phyloP scores from a whole-genome alignment of 1,284 basidiomycete species.

The Waitea zeae region DNA sequence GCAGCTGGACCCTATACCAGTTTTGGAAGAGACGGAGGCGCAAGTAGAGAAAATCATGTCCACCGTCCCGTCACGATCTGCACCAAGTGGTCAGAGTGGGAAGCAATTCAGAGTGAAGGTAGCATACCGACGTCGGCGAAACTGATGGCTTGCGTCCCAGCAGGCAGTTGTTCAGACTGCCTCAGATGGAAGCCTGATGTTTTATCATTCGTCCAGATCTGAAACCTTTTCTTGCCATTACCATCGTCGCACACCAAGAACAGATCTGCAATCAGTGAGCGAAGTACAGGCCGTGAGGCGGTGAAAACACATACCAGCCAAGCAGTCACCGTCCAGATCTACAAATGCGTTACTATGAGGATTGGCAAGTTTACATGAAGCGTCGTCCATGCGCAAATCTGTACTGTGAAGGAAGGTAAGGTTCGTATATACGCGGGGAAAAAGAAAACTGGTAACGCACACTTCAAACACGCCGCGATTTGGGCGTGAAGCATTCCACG shows the following conservation, averaged over 20 bases:
- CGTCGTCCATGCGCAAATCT: constrained; percentile 40
- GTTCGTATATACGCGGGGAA: constrained; percentile 1
- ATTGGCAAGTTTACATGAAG: constrained; percentile 59
- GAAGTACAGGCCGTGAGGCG: not conserved
- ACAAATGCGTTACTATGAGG: constrained; percentile 95
- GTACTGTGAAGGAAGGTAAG: constrained; percentile 21
- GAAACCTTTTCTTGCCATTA: constrained; percentile 38
- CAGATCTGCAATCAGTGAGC: constrained; percentile 36
- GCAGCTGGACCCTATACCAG: constrained; percentile 62
- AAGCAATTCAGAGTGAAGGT: not conserved
- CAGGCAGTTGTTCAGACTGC: constrained; percentile 54
- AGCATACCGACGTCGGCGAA: constrained; percentile 84
- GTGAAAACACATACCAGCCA: constrained; percentile 45
- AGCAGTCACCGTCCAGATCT: constrained; percentile 91
- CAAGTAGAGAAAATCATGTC: constrained; percentile 91
- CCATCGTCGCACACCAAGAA: constrained; percentile 76
- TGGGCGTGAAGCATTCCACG: constrained; percentile 43
- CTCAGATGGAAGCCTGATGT: constrained; percentile 57
- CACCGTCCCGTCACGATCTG: constrained; percentile 91
- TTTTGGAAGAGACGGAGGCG: constrained; percentile 41
- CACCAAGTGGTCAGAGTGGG: not conserved
- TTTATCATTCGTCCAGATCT: constrained; percentile 87
- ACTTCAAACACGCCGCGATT: constrained; percentile 45
- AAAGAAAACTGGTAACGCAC: constrained; percentile 20
- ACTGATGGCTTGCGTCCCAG: constrained; percentile 62